phyloP scores from a whole-genome alignment of 768 basidiomycete genomes.

The Boletus patriciae region DNA sequence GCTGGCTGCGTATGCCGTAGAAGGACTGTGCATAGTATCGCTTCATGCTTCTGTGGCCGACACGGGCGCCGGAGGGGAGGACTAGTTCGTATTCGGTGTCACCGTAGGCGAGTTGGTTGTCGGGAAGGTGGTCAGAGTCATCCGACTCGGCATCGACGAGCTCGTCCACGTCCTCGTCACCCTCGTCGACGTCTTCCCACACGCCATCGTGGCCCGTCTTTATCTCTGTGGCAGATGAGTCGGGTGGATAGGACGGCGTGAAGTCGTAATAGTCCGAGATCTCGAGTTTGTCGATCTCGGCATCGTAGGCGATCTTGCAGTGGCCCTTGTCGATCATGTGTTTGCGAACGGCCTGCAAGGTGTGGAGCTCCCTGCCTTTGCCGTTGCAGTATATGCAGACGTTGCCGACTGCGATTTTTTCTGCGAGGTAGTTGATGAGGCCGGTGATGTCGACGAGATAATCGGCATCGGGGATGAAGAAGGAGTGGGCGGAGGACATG shows the following conservation, averaged over 20 bases:
- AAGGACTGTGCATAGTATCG: slow-evolving; percentile 87
- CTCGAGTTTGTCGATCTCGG: slow-evolving; percentile 77
- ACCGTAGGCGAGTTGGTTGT: slow-evolving; percentile 67
- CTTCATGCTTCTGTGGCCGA: slow-evolving; percentile 87
- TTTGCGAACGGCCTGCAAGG: slow-evolving; percentile 83
- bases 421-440: slow-evolving; percentile 81
- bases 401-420: slow-evolving; percentile 92
- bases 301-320: slow-evolving; percentile 93
- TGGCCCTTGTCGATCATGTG: slow-evolving; percentile 97
- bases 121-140: slow-evolving; percentile 45
- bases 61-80: slow-evolving; percentile 86
- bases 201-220: slow-evolving; percentile 28
- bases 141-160: slow-evolving; percentile 12
- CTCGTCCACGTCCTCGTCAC: slow-evolving; percentile 22
- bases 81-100: slow-evolving; percentile 86
- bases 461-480: slow-evolving; percentile 94
- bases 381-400: slow-evolving; percentile 91
- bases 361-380: slow-evolving; percentile 76
- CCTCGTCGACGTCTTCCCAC: slow-evolving; percentile 39
- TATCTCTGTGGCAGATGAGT: slow-evolving; percentile 20
- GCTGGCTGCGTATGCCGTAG: slow-evolving; percentile 43
- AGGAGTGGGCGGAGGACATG: slow-evolving; percentile 87
- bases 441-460: slow-evolving; percentile 84
- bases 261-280: slow-evolving; percentile 95
- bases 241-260: slow-evolving; percentile 69